Percentiles rank a stretch among this genome's conserved stretches.
These are phyloP conservation scores for Phytopythium delawarense DNA, from an alignment of 352 stramenopile species.

Conservation along the genomic window DNA sequence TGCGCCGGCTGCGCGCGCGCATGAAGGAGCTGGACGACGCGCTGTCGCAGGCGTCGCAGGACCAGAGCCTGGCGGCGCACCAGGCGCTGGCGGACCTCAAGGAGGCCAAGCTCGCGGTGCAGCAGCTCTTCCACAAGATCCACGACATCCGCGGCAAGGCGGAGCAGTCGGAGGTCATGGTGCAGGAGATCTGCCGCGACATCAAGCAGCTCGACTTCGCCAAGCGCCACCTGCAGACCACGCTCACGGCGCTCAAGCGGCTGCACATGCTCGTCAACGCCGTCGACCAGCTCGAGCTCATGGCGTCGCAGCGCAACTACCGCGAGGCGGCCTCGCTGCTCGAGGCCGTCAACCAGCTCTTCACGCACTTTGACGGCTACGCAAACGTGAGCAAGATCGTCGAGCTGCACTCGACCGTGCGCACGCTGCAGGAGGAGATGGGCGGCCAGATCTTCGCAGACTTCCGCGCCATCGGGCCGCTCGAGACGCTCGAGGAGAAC, in stretches of 20 bases:
- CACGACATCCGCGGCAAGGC: conserved; percentile 92
- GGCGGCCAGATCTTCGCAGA: conserved; percentile 87
- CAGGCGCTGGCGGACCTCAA: conserved; percentile 82
- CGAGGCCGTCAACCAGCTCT: conserved; percentile 94
- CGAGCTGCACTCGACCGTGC: conserved; percentile 90
- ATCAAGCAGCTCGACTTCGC: conserved; percentile 98
- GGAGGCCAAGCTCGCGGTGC: conserved; percentile 79
- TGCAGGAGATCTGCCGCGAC: conserved; percentile 97
- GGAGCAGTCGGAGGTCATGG: conserved; percentile 94
- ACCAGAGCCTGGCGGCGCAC: conserved; percentile 69
- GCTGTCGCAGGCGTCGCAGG: conserved; percentile 73
- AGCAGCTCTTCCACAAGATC: conserved; percentile 91
- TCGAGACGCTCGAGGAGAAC: conserved; percentile 71
- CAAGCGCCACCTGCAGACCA: conserved; percentile 95
- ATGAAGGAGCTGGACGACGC: conserved; percentile 83
- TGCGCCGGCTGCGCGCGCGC: conserved; percentile 63
- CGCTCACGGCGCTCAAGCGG: conserved; percentile 94
- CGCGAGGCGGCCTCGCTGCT: conserved; percentile 94
- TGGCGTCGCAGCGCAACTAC: conserved; percentile 89
- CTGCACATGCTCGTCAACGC: conserved; percentile 98
- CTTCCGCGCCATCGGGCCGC: conserved; percentile 80
- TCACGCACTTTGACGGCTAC: conserved; percentile 97
- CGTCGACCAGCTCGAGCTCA: conserved; percentile 90
- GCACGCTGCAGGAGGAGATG: conserved; percentile 87
- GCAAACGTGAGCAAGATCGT: conserved; percentile 90